These are phyloP conservation scores for Backusella tarrabulga DNA, from an alignment of 192 early-diverging fungal genomes.

Conservation along the genomic window DNA sequence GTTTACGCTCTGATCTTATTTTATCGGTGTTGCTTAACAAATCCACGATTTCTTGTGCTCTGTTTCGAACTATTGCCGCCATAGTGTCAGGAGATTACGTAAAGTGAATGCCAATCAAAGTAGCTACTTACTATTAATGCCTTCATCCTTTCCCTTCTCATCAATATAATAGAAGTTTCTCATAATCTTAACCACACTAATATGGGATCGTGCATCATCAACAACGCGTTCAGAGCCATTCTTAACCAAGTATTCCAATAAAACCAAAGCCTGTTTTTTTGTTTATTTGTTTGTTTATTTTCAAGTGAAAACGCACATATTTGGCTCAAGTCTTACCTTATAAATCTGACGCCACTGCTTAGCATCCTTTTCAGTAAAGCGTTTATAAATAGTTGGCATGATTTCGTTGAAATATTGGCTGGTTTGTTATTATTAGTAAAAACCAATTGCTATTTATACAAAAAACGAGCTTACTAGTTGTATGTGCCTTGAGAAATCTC, in stretches of 20 bases:
- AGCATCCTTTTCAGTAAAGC: slow-evolving; percentile 81
- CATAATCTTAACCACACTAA: slow-evolving; percentile 84
- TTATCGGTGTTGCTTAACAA: slow-evolving; percentile 77
- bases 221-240: slow-evolving; percentile 93
- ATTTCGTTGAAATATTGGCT: slow-evolving; percentile 94
- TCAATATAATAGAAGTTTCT: slow-evolving; percentile 89
- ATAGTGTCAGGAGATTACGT: background rate
- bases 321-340: slow-evolving; percentile 58
- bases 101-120: background rate
- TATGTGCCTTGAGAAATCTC: slow-evolving; percentile 91
- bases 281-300: slow-evolving; percentile 2
- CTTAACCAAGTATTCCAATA: slow-evolving; percentile 95
- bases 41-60: slow-evolving; percentile 89
- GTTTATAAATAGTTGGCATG: slow-evolving; percentile 90
- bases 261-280: slow-evolving; percentile 67
- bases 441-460: background rate
- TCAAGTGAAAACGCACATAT: background rate
- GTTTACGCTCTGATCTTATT: slow-evolving; percentile 83
- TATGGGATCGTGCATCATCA: slow-evolving; percentile 81
- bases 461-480: slow-evolving; percentile 59
- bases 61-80: slow-evolving; percentile 63
- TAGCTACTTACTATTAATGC: slow-evolving; percentile 80
- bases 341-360: slow-evolving; percentile 94
- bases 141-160: slow-evolving; percentile 95
- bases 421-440: background rate